Base-by-base conservation (phyloP, 139 green algal species). In the Micromonas commoda region DNA sequence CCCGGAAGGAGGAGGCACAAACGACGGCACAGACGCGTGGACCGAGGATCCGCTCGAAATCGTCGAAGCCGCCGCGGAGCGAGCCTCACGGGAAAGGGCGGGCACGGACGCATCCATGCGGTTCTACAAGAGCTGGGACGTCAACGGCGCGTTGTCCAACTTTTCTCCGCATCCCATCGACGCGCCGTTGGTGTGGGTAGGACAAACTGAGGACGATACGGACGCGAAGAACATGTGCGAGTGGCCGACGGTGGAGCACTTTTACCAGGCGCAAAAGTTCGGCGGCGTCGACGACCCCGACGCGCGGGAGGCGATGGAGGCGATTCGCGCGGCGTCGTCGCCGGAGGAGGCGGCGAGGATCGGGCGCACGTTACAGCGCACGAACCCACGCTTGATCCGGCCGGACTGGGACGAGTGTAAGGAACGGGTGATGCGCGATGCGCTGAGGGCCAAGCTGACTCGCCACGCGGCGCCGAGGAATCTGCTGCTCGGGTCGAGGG, bases 111-210 rank as follows among this genome's bases (percentile, higher is more conserved):
- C n/a, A n/a, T n/a, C n/a, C n/a, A 31, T 88, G 13, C 28, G 26
- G 23, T 99, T 99, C 68, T 99, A 97, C 86, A 99, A 99, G 81
- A 80, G 90, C 0, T 99, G 95, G 95, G 92, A 98, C 79, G 64
- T 78, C 28, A 92, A 92, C 83, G 95, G 95, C 24, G 86, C 87
- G 26, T 83, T 99, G 21, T 91, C 83, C 63, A 99, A 99, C 86
- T 99, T 99, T 84, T 96, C 91, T 0, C 86, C 91, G 3, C 92
- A 98, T 83, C 76, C 90, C 24, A 91, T 99, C 67, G 6, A 2
- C 26, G 88, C 98, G 86, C 86, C 90, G 0, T 20, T 23, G 45
- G 16, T 9, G 9, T 57, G 45, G 45, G 9, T 9, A 9, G 45
- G 45, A 9, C 9, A 28, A 9, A 19, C 6, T 13, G 63, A 9